Evolutionary conservation across 371 early-diverging fungal genomes (phyloP).

Genomic region (Nosema muscidifuracis): DNA sequence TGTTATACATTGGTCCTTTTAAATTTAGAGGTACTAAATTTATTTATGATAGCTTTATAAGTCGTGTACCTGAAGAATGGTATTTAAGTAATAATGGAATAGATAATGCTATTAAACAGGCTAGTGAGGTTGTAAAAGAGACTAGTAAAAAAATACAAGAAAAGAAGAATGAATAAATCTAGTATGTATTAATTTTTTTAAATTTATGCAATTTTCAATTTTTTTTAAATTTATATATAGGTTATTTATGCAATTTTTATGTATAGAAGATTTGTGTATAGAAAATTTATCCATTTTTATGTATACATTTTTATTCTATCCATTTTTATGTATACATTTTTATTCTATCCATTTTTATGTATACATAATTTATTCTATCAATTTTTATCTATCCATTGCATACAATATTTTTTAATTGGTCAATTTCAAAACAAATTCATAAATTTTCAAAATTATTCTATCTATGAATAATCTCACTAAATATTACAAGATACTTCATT

Average conservation of each 20-base stretch:
- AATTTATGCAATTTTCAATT: no score
- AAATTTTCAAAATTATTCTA: no score
- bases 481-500: slow-evolving; percentile 10
- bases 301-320: not conserved
- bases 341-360: no score
- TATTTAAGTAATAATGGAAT: slow-evolving; percentile 27
- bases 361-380: no score
- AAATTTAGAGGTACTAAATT: slow-evolving; percentile 34
- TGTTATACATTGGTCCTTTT: slow-evolving; percentile 45
- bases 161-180: slow-evolving; percentile 13
- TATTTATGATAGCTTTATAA: slow-evolving; percentile 38
- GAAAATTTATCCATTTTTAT: not conserved
- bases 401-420: not conserved
- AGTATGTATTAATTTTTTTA: not conserved
- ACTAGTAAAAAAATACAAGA: slow-evolving; percentile 14
- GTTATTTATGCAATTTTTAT: not conserved
- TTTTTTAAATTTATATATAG: not conserved
- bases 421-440: no score
- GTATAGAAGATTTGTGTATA: not conserved
- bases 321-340: not conserved
- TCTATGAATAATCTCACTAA: not conserved
- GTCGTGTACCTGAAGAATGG: slow-evolving; percentile 40
- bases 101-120: slow-evolving; percentile 38
- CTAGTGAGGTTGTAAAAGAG: slow-evolving; percentile 44
- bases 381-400: not conserved